Conservation (phyloP, 257 asterid species). For the Agastache rugosa region DNA sequence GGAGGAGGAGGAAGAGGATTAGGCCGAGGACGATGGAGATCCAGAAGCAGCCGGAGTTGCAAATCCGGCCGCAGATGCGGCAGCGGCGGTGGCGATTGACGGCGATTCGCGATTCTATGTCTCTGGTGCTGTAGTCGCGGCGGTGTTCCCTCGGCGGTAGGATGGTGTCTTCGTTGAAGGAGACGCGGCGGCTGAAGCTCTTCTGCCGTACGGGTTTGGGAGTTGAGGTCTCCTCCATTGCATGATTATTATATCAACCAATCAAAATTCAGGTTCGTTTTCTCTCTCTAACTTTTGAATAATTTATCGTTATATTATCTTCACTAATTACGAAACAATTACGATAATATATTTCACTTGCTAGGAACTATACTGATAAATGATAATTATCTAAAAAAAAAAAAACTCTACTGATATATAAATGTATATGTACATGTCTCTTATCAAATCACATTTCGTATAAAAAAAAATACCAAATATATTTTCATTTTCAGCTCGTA, state of each 20-base stretch:
- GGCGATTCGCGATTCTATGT: constrained; percentile 30
- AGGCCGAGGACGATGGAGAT: constrained; percentile 28
- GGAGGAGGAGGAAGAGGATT: constrained; percentile 36
- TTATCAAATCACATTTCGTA: not conserved
- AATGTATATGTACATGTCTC: not conserved
- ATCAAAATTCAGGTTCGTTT: not conserved
- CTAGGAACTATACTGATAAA: too few species aligned
- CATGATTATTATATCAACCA: constrained; percentile 14
- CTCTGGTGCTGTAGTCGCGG: constrained; percentile 26
- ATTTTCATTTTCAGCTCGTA: not conserved
- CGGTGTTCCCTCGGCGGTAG: constrained; percentile 4
- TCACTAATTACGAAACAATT: not conserved
- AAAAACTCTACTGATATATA: not conserved
- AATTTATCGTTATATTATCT: not conserved
- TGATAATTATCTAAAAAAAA: too few species aligned
- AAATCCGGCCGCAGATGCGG: constrained; percentile 22
- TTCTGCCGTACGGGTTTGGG: constrained; percentile 36
- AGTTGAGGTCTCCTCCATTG: constrained; percentile 37
- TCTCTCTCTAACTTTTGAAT: not conserved
- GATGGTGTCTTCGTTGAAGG: constrained; percentile 44
- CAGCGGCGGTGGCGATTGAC: not conserved
- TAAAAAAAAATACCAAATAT: not conserved
- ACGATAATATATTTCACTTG: too few species aligned
- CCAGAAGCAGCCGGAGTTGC: constrained; percentile 47
- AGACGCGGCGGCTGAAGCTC: constrained; percentile 54